phyloP scores from a whole-genome alignment of 495 filamentous ascomycete genomes.

The Neurospora sp. region DNA sequence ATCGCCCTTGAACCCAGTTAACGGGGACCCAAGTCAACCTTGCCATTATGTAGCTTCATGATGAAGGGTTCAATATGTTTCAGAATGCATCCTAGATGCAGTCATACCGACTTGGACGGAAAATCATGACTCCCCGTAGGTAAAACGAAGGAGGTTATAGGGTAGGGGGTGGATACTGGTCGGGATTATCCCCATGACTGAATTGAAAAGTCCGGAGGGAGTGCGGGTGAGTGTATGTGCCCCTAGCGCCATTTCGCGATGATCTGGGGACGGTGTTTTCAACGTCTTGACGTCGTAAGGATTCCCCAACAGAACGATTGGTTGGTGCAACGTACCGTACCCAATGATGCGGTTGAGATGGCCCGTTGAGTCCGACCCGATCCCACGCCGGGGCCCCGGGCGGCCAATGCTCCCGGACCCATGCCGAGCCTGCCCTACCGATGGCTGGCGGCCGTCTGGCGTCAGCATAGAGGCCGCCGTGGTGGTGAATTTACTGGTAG shows the following conservation, averaged over 20 bases:
- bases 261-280: background rate
- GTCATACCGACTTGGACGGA: background rate
- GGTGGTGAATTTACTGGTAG: background rate
- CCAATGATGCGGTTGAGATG: background rate
- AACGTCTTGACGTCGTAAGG: background rate
- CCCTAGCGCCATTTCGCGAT: background rate
- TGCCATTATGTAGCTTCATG: background rate
- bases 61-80: background rate
- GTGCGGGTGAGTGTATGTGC: background rate
- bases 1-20: background rate
- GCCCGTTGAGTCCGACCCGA: background rate
- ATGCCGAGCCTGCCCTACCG: background rate
- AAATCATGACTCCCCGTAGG: background rate
- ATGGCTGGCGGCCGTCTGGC: background rate
- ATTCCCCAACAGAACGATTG: background rate
- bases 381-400: background rate
- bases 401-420: background rate
- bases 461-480: background rate
- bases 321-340: background rate
- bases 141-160: background rate
- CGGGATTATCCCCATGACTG: background rate
- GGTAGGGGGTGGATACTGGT: background rate
- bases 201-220: background rate
- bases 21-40: background rate
- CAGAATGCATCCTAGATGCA: background rate